Base-by-base conservation (phyloP, 345 rosid species). In the Cochlearia excelsa region DNA sequence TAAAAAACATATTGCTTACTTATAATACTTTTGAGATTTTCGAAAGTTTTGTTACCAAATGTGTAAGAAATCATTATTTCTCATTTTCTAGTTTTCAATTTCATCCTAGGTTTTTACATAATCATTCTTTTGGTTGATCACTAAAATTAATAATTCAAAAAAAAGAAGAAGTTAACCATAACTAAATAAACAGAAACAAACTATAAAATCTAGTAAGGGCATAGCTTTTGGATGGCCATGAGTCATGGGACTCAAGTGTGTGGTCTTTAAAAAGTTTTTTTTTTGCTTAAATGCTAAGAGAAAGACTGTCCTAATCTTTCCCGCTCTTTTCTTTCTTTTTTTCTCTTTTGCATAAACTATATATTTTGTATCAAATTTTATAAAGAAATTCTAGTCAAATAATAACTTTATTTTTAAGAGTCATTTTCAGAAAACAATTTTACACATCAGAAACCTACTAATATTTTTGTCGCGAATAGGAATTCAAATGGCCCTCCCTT, bases 391-490 rank as follows among this genome's bases (percentile, higher is more conserved):
- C 23, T 16, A 16, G 23, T 16, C 23, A 16, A 37, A 33, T 37
- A 37, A 4, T 33, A 62, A 9, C 51, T 54, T 62, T 69, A 16
- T 51, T 69, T 41, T 10, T 46, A 26, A 52, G 5, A 43, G 70
- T 70, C 70, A 2, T 46, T 30, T 44, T 70, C 74, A 57, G 16
- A 47, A 51, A 70, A 69, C 69, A 7, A 63, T 64, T 61, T 70
- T 70, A 70, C 74, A 70, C 74, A 63, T 70, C 70, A 64, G 69
- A 70, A 64, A 70, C 65, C 74, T 70, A 70, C 63, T 63, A 62
- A 16, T 1, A 1, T 0, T 69, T 62, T 62, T 61, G 74, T 69
- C 68, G 74, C 43, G 40, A 62, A 55, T 63, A 68, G 26, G 52
- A 69, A 47, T 63, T 49, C 33, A 28, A 11, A 47, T 60, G 61